Evolutionary conservation across 2,329 filamentous ascomycete species (phyloP).

Genomic region (Colletotrichum somersetense): DNA sequence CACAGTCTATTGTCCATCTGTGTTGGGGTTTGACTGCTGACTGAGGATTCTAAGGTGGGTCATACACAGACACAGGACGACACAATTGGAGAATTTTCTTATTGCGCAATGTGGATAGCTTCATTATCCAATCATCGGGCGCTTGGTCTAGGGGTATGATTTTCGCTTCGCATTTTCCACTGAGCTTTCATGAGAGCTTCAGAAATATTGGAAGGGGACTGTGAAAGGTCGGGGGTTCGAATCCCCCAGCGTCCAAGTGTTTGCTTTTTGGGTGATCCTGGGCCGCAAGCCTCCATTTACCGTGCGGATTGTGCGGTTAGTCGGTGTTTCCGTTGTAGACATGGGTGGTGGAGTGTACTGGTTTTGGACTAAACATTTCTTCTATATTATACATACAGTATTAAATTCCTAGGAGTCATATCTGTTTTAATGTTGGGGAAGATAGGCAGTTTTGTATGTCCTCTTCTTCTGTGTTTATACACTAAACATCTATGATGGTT

Average conservation of each 20-base stretch:
- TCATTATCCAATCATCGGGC: background rate
- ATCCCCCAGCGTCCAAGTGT: constrained; percentile 24
- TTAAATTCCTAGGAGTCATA: no score
- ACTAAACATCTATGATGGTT: no score
- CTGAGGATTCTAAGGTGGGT: background rate
- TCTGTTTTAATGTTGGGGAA: no score
- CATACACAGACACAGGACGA: background rate
- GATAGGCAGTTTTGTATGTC: no score
- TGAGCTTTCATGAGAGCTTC: fast-evolving
- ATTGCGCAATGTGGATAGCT: no score
- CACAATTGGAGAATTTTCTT: background rate
- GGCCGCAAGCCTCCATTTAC: background rate
- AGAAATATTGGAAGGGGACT: background rate
- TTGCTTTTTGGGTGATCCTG: background rate
- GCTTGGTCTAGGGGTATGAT: constrained; percentile 39
- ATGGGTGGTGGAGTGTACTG: no score
- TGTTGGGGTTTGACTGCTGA: background rate
- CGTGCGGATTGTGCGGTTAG: no score
- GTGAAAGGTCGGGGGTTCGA: constrained; percentile 36
- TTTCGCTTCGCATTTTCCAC: constrained; percentile 29
- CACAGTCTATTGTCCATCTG: background rate
- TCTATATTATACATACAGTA: no score
- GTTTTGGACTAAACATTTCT: no score
- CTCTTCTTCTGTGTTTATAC: no score
- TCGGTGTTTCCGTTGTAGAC: background rate